Percentiles rank a stretch among this genome's conserved stretches.
Conservation (phyloP, 345 rosid species). For the Erucastrum elatum region DNA sequence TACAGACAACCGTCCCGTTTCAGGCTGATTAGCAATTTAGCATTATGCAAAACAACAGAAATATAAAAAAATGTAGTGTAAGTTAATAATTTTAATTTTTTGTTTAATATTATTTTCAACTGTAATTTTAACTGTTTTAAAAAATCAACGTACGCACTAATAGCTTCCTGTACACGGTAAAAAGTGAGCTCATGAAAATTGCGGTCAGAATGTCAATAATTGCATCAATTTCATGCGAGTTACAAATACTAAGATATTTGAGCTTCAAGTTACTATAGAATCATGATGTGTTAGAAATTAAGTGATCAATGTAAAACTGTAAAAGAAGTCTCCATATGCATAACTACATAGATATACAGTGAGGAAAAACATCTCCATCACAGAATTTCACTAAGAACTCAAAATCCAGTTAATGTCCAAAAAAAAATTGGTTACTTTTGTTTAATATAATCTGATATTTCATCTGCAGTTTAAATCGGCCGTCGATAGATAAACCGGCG, state of each 20-base stretch:
- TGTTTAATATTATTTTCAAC: not conserved
- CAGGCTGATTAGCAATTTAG: not conserved
- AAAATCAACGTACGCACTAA: not conserved
- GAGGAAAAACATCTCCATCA: not conserved
- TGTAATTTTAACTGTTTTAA: not conserved
- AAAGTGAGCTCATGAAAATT: conserved; percentile 7
- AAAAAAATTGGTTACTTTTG: not conserved
- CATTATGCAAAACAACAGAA: not conserved
- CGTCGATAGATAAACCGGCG: not conserved
- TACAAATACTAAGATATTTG: conserved; percentile 19
- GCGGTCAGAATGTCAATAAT: conserved; percentile 26
- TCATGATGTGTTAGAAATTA: not conserved
- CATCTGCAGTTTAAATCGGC: not conserved
- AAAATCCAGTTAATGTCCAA: too few species aligned
- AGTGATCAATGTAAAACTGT: not conserved
- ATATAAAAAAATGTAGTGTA: not conserved
- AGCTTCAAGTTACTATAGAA: conserved; percentile 31
- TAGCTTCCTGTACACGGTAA: conserved; percentile 3
- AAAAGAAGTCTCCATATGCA: not conserved
- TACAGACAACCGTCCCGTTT: not conserved
- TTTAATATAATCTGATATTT: not conserved
- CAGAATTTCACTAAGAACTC: not conserved
- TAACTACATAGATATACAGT: not conserved
- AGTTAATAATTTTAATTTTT: not conserved
- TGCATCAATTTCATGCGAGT: conserved; percentile 42